Percentiles rank a stretch among this genome's conserved stretches.
Conservation (phyloP, 2,329 filamentous ascomycete species). For the Calonectria crousiana region DNA sequence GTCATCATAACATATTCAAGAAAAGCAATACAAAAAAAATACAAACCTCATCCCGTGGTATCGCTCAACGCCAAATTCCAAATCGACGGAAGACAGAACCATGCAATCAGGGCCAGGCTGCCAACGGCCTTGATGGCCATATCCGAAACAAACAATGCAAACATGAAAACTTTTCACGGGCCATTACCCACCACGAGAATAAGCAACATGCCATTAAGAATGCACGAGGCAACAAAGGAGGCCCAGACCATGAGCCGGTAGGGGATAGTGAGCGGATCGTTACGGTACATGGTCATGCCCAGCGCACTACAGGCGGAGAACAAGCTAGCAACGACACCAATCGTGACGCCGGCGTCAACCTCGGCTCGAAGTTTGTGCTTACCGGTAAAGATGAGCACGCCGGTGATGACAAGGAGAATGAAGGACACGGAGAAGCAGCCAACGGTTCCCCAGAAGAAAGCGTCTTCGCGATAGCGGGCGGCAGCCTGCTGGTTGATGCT, state of each 20-base stretch:
- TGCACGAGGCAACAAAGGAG: conserved; percentile 52
- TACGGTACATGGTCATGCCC: conserved; percentile 67
- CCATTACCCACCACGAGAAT: conserved; percentile 56
- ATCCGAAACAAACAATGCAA: background rate
- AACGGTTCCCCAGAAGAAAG: conserved; percentile 66
- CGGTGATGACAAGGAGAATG: conserved; percentile 73
- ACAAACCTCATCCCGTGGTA: conserved; percentile 18
- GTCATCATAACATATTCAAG: background rate
- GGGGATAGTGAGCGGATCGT: conserved; percentile 56
- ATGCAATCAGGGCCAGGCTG: conserved; percentile 15
- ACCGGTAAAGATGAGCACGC: conserved; percentile 75
- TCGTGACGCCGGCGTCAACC: conserved; percentile 79
- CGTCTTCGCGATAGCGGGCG: conserved; percentile 63
- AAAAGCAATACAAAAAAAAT: background rate
- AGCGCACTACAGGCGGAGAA: conserved; percentile 73
- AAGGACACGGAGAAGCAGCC: conserved; percentile 70
- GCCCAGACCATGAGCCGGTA: conserved; percentile 57
- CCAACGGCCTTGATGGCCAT: background rate
- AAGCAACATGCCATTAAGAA: conserved; percentile 59
- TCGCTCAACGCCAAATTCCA: conserved; percentile 39
- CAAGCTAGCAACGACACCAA: conserved; percentile 76
- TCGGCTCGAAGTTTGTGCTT: conserved; percentile 75
- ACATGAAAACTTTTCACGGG: conserved; percentile 41
- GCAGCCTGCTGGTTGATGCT: conserved; percentile 65
- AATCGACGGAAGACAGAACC: conserved; percentile 16